Percentiles rank a stretch among this genome's conserved stretches.
Evolutionary conservation across 179 eudicot species (phyloP).

Genomic region (Nepenthes alata): DNA sequence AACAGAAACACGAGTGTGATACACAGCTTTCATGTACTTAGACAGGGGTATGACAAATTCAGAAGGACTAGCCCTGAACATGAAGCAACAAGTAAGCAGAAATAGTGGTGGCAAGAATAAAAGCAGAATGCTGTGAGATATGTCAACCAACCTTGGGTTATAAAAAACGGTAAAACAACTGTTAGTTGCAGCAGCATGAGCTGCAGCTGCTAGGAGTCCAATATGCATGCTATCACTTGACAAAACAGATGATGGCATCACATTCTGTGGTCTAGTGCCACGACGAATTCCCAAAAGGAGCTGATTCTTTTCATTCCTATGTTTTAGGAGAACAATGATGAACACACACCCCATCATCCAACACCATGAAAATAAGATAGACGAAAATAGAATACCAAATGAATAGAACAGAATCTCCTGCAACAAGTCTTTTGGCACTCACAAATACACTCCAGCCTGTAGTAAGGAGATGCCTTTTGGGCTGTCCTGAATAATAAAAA

Average conservation of each 20-base stretch:
- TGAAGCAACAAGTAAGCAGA: slow-evolving; percentile 11
- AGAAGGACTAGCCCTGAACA: slow-evolving; percentile 88
- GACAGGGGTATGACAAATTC: slow-evolving; percentile 91
- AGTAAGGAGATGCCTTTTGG: slow-evolving; percentile 94
- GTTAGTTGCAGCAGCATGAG: slow-evolving; percentile 97
- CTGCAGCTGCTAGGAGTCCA: slow-evolving; percentile 97
- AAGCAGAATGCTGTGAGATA: background rate
- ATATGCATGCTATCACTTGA: slow-evolving; percentile 99
- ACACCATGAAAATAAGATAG: background rate
- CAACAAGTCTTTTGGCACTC: slow-evolving; percentile 97
- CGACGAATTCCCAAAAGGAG: slow-evolving; percentile 94
- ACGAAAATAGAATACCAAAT: slow-evolving; percentile 46
- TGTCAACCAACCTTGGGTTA: slow-evolving; percentile 64
- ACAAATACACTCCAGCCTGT: slow-evolving; percentile 99
- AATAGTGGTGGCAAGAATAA: slow-evolving; percentile 1
- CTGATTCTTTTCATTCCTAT: slow-evolving; percentile 97
- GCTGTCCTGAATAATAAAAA: slow-evolving; percentile 70
- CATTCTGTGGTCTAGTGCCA: slow-evolving; percentile 92
- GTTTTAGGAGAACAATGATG: slow-evolving; percentile 3
- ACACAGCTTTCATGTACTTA: slow-evolving; percentile 88
- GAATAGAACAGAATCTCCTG: slow-evolving; percentile 98
- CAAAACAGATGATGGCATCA: slow-evolving; percentile 98
- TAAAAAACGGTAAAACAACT: slow-evolving; percentile 90
- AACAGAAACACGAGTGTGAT: slow-evolving; percentile 94
- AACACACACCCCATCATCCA: slow-evolving; percentile 1